Conservation (phyloP, 1,284 basidiomycete genomes). For the Austroboletus sp. region DNA sequence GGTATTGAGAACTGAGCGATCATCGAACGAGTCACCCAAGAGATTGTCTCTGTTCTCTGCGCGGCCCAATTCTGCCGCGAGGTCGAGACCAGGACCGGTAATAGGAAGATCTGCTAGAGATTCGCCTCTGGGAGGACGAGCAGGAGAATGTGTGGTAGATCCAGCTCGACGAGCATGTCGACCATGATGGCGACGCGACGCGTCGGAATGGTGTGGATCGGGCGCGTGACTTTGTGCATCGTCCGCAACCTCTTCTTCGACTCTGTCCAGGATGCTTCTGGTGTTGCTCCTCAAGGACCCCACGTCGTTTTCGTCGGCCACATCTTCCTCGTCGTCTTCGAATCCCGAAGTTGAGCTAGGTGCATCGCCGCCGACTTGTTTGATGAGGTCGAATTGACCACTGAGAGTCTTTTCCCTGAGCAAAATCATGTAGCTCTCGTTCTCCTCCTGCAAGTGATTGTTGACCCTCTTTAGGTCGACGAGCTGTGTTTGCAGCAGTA, state of each 20-base stretch:
- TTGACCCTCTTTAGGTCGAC: constrained; percentile 75
- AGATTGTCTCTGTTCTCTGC: constrained; percentile 76
- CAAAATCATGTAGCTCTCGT: constrained; percentile 90
- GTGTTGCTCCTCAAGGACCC: constrained; percentile 53
- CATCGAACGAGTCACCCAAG: constrained; percentile 49
- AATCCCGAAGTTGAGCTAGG: constrained; percentile 39
- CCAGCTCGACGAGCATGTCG: constrained; percentile 50
- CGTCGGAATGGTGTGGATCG: constrained; percentile 36
- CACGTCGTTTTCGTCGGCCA: constrained; percentile 39
- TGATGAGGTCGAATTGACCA: constrained; percentile 73
- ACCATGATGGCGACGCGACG: constrained; percentile 40
- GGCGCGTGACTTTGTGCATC: constrained; percentile 33
- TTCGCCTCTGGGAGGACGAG: constrained; percentile 52
- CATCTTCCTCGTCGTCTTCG: constrained; percentile 47
- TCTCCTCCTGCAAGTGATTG: constrained; percentile 81
- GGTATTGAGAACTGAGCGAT: constrained; percentile 39
- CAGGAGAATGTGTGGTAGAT: constrained; percentile 44
- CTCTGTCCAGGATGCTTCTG: constrained; percentile 50
- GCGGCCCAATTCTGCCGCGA: constrained; percentile 83
- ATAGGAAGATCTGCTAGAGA: constrained; percentile 73
- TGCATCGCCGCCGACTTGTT: constrained; percentile 50
- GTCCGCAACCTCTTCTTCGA: constrained; percentile 47
- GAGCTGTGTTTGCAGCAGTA: constrained; percentile 68
- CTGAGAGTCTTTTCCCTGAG: constrained; percentile 82
- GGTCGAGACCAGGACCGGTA: constrained; percentile 79